A percentile compares a stretch with the other conserved stretches of the same genome.
Evolutionary conservation across 345 rosid genomes (phyloP).

Genomic region (Salix udensis): DNA sequence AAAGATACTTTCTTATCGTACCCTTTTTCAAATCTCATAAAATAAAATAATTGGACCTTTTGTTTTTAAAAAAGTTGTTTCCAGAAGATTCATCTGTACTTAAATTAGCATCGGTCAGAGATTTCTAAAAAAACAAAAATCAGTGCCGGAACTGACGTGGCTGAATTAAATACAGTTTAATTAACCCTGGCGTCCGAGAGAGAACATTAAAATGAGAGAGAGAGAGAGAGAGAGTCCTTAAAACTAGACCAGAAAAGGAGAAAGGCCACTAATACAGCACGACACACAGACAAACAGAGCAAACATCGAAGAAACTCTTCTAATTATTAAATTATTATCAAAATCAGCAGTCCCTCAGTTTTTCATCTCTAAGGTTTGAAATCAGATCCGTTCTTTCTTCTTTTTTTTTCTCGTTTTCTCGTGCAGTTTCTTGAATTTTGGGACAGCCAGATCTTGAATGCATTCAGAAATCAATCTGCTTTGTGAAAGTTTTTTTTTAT

Average conservation of each 20-base stretch:
- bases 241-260: background rate
- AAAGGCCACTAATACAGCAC: background rate
- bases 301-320: background rate
- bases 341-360: background rate
- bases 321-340: background rate
- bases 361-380: background rate
- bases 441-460: background rate
- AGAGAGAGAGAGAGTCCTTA: background rate
- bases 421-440: background rate
- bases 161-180: constrained; percentile 5
- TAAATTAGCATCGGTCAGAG: background rate
- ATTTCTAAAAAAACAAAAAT: background rate
- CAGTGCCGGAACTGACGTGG: constrained; percentile 1
- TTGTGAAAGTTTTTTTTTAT: background rate
- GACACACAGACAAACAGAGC: background rate
- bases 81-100: background rate
- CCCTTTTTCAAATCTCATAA: background rate
- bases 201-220: background rate
- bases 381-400: background rate
- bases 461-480: background rate
- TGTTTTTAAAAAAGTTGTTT: background rate
- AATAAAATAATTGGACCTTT: background rate
- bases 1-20: no score
- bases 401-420: background rate
- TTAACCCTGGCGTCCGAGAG: constrained; percentile 2